Percentiles rank a stretch among this genome's conserved stretches.
These are phyloP conservation scores for Boletus bicolor DNA, from an alignment of 768 basidiomycete species.

Conservation along the genomic window DNA sequence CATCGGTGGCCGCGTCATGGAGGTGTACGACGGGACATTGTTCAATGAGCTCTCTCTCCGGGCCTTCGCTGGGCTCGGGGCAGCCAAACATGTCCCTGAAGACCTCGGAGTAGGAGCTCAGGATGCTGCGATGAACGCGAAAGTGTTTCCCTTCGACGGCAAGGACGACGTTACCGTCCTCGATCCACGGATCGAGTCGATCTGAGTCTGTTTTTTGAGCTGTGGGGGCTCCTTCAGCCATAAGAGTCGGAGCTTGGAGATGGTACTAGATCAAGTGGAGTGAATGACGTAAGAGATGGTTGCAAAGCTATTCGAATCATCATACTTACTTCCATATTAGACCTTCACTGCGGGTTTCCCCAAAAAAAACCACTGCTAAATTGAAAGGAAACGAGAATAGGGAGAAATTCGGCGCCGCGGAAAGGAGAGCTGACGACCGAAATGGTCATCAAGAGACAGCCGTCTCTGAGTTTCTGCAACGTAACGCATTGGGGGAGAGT, in stretches of 20 bases:
- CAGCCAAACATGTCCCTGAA: constrained; percentile 6
- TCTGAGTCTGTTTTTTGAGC: background rate
- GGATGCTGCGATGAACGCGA: constrained; percentile 4
- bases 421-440: too few species aligned
- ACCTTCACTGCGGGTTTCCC: background rate
- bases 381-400: too few species aligned
- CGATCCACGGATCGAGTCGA: constrained; percentile 5
- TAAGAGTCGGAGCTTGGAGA: background rate
- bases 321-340: background rate
- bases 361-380: background rate
- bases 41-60: background rate
- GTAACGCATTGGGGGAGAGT: too few species aligned
- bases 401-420: too few species aligned
- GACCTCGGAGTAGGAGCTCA: constrained; percentile 1
- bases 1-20: constrained; percentile 11
- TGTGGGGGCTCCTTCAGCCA: background rate
- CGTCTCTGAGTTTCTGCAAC: background rate
- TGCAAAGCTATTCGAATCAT: background rate
- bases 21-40: constrained; percentile 23
- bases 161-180: constrained; percentile 7
- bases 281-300: background rate
- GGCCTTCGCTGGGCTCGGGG: background rate
- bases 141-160: constrained; percentile 1
- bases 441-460: background rate
- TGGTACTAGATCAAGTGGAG: background rate